Conservation (phyloP, 1,284 basidiomycete species). For the Cryptococcus amylolentus region DNA sequence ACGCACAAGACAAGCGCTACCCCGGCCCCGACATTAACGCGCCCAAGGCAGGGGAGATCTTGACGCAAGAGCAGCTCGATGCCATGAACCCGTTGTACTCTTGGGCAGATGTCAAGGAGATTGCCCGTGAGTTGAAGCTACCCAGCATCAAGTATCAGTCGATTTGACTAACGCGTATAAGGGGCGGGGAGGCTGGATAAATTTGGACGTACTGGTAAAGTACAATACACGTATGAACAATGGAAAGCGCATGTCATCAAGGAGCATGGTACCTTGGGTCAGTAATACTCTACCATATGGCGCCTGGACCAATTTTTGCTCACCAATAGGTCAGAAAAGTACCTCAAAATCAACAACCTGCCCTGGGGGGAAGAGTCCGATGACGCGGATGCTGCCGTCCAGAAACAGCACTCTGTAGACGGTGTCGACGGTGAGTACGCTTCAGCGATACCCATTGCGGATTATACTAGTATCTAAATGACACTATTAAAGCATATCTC, state of each 20-base stretch:
- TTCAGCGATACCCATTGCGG: conserved; percentile 23
- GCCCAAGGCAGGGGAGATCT: conserved; percentile 28
- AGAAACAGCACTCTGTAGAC: too few relatives aligned
- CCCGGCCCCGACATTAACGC: conserved; percentile 37
- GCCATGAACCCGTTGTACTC: conserved; percentile 43
- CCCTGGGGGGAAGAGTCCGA: too few relatives aligned
- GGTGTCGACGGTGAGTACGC: neutral
- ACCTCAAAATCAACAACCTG: too few relatives aligned
- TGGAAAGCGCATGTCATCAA: conserved; percentile 38
- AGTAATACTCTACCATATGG: conserved; percentile 6
- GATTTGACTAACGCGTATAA: neutral
- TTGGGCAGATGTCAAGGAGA: conserved; percentile 46
- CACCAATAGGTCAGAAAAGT: too few relatives aligned
- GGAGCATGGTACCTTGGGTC: conserved; percentile 40
- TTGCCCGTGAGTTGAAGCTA: conserved; percentile 27
- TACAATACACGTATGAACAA: conserved; percentile 40
- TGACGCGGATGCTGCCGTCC: too few relatives aligned
- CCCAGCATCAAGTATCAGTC: neutral
- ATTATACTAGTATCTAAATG: conserved; percentile 9
- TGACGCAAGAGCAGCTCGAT: conserved; percentile 43
- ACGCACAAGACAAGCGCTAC: conserved; percentile 35
- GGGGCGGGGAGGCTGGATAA: conserved; percentile 25
- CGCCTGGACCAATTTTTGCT: too few relatives aligned
- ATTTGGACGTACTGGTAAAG: conserved; percentile 39
- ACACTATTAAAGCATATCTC: neutral